Conservation (phyloP, 768 basidiomycete genomes). For the Russula emetica region DNA sequence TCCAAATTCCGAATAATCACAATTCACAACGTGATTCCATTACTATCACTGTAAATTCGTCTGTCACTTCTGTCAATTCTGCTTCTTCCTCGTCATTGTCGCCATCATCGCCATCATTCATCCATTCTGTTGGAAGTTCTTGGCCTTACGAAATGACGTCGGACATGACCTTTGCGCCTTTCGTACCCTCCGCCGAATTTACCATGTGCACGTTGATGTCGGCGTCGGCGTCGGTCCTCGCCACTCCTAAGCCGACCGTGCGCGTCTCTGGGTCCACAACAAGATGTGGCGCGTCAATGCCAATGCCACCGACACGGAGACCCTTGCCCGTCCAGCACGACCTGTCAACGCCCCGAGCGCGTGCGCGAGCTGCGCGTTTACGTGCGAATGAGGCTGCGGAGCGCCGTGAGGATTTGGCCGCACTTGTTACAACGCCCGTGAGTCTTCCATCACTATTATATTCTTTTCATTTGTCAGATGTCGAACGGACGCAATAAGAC, state of each 20-base stretch:
- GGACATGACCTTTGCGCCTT: neutral
- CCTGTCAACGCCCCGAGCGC: constrained; percentile 20
- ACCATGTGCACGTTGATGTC: neutral
- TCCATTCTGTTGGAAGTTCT: neutral
- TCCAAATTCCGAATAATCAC: neutral
- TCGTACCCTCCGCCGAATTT: neutral
- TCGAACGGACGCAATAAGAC: neutral
- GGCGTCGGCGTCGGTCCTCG: neutral
- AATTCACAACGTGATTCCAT: neutral
- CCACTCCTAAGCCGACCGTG: neutral
- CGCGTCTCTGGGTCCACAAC: neutral
- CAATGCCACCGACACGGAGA: neutral
- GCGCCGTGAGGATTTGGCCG: constrained; percentile 19
- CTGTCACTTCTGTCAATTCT: neutral
- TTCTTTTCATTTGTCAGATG: neutral
- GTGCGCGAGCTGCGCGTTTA: constrained; percentile 11
- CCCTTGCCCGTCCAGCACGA: constrained; percentile 13
- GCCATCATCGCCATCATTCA: neutral
- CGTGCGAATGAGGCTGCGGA: constrained; percentile 21
- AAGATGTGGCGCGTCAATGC: constrained; percentile 1
- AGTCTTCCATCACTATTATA: neutral
- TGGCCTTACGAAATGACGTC: neutral
- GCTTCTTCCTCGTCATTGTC: neutral
- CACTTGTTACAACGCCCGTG: constrained; percentile 22
- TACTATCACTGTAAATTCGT: too few relatives aligned